Evolutionary conservation across 2,329 filamentous ascomycete species (phyloP).

Genomic region (Nothopassalora personata): DNA sequence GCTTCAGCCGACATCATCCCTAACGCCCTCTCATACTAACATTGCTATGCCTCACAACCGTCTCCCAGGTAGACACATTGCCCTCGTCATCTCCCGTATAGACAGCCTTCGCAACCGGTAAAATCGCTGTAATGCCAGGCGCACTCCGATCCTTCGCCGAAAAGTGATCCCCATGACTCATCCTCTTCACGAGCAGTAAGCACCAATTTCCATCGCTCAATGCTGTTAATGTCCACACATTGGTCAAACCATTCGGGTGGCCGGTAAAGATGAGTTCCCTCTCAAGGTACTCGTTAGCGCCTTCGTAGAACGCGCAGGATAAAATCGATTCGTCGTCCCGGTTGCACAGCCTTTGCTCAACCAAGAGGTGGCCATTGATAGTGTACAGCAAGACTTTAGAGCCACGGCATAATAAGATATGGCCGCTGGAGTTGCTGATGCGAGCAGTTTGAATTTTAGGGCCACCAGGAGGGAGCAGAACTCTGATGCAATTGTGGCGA

Average conservation of each 20-base stretch:
- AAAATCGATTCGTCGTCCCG: conserved; percentile 63
- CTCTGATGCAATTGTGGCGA: conserved; percentile 68
- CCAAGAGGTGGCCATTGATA: conserved; percentile 75
- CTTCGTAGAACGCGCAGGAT: conserved; percentile 88
- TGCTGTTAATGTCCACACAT: conserved; percentile 59
- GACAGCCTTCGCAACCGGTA: conserved; percentile 73
- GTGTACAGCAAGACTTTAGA: conserved; percentile 73
- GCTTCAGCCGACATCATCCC: not conserved
- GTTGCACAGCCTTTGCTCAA: conserved; percentile 76
- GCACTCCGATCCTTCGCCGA: conserved; percentile 51
- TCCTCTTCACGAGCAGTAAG: conserved; percentile 69
- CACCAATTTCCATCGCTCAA: conserved; percentile 60
- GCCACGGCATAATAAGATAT: conserved; percentile 79
- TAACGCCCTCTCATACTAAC: conserved; percentile 15
- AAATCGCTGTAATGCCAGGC: conserved; percentile 77
- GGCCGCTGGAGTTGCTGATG: conserved; percentile 86
- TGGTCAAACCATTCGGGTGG: conserved; percentile 76
- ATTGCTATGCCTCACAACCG: conserved; percentile 24
- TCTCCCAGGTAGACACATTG: conserved; percentile 54
- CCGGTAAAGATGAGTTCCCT: conserved; percentile 83
- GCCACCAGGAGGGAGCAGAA: conserved; percentile 51
- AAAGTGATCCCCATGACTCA: conserved; percentile 58
- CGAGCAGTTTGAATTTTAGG: conserved; percentile 60
- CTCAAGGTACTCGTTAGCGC: conserved; percentile 87
- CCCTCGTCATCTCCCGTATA: conserved; percentile 95